Conservation (phyloP, 257 asterid genomes). For the Solanum bukasovii region DNA sequence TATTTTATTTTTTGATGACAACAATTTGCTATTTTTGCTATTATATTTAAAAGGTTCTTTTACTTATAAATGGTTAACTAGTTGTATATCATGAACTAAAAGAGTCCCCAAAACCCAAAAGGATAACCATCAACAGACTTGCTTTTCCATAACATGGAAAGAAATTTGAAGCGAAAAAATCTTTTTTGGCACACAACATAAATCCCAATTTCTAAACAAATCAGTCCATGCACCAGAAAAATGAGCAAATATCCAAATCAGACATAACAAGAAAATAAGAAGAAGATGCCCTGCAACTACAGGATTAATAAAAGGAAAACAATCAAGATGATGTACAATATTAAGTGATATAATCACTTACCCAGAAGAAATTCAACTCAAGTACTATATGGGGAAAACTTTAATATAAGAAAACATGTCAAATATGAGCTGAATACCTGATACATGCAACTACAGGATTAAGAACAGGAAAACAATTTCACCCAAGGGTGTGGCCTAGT, state of each 20-base stretch:
- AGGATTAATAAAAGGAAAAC: neutral
- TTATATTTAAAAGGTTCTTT: neutral
- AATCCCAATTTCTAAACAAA: neutral
- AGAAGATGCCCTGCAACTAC: neutral
- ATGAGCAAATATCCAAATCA: neutral
- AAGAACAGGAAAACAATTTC: neutral
- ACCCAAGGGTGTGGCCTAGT: neutral
- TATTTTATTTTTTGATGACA: neutral
- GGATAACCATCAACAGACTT: neutral
- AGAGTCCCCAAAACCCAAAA: neutral
- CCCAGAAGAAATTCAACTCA: neutral
- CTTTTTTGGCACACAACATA: neutral
- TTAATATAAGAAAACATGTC: neutral
- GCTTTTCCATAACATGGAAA: neutral
- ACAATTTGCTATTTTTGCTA: neutral
- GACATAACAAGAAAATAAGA: neutral
- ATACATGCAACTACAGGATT: constrained; percentile 37
- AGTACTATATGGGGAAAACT: neutral
- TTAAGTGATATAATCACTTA: neutral
- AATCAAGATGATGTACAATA: neutral
- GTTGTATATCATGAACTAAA: neutral
- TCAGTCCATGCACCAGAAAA: neutral
- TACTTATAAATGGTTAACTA: neutral
- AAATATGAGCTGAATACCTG: constrained; percentile 42
- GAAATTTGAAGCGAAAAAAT: neutral